These are phyloP conservation scores for Sclerotinia glacialis DNA, from an alignment of 2,329 filamentous ascomycete genomes.

Conservation along the genomic window DNA sequence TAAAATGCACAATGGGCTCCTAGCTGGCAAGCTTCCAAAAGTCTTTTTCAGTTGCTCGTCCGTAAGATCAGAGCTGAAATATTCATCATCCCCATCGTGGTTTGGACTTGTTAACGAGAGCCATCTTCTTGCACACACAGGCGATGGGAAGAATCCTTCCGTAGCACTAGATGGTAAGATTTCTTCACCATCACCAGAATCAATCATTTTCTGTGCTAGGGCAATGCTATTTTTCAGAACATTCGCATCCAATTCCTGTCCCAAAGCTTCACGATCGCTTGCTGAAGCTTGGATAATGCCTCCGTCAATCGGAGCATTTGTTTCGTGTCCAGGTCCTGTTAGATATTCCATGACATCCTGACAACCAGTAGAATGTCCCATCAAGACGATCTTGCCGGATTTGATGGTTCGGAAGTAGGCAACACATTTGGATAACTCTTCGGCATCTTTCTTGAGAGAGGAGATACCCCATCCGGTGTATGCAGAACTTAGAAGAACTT, in stretches of 20 bases:
- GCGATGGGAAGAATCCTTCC: constrained; percentile 40
- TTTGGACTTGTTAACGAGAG: constrained; percentile 55
- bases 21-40: constrained; percentile 52
- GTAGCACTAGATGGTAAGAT: constrained; percentile 42
- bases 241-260: constrained; percentile 41
- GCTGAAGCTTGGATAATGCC: constrained; percentile 65
- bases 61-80: constrained; percentile 62
- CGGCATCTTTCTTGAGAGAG: constrained; percentile 47
- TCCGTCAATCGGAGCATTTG: constrained; percentile 52
- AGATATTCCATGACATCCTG: constrained; percentile 68
- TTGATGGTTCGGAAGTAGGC: constrained; percentile 47
- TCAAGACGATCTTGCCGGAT: constrained; percentile 57
- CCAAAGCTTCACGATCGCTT: constrained; percentile 58
- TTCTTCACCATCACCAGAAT: constrained; percentile 45
- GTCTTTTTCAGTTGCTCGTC: constrained; percentile 51
- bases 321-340: constrained; percentile 33
- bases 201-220: constrained; percentile 45
- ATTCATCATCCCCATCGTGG: constrained; percentile 60
- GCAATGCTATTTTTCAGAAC: constrained; percentile 39
- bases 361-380: constrained; percentile 68
- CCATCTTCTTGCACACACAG: constrained; percentile 57
- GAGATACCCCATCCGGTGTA: constrained; percentile 44
- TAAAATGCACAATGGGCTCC: constrained; percentile 49
- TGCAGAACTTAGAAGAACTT: constrained; percentile 47
- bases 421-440: constrained; percentile 49